Base-by-base conservation (phyloP, 345 rosid genomes). In the Eucalyptus dawsonii region DNA sequence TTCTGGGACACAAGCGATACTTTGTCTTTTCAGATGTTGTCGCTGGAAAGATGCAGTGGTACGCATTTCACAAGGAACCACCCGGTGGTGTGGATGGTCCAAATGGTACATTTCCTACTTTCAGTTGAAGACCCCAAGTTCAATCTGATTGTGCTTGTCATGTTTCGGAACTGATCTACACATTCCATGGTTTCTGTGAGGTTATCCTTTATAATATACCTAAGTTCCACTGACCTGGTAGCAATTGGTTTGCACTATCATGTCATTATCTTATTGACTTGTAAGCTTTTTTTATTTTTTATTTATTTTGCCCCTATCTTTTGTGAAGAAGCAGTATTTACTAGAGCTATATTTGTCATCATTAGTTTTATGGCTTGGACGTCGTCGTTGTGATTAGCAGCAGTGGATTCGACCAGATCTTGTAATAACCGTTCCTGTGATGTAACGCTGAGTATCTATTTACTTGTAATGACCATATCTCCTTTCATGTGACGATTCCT, bases 11-110 rank as follows among this genome's bases (percentile, higher is more conserved):
- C 92, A 95, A 97, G 89, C 99, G 97, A 86, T 98, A 98, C 95
- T 98, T 97, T 76, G 99, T 95, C 81, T 94, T 98, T 88, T 93
- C 98, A 14, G 98, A 98, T 91, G 99, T 97, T 87, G 98, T 98
- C 91, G 97, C 94, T 31, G 99, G 99, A 88, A 97, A 97, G 95
- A 98, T 97, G 98, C 99, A 98, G 91, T 98, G 99, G 98, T 97
- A 98, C n/a, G 99, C 98, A 31, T 98, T 98, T 90, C 95, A 96
- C 92, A 93, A 97, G 60, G 99, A 95, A 89, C 92, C 96, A n/a
- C 92, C 97, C 58, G 99, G 98, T 88, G 98, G 99, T 4, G 91
- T 89, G 29, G 99, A 97, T 94, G 87, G 88, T 65, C 95, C 96
- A 1, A 65, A 67, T 88, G 98, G 98, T 95, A 95, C 27, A 83